Evolutionary conservation across 768 basidiomycete genomes (phyloP), one percentile per base, ranked within the genome.

Genomic region (Sporobolomyces roseus): DNA sequence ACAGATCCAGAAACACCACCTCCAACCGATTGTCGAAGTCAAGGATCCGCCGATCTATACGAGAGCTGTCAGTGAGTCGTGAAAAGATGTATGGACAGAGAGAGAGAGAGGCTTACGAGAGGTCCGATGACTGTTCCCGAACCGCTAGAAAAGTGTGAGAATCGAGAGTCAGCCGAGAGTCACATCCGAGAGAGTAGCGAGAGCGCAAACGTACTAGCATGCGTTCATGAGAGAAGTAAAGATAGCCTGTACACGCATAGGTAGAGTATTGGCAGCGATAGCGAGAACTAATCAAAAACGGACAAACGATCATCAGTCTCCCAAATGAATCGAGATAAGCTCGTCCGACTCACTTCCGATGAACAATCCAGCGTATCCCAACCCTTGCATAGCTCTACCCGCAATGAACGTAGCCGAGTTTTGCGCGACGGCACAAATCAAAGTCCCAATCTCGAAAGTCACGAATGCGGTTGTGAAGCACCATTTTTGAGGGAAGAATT

Each of bases 1-100:
- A n/a, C 41, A 36, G 36, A 66, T 35, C 56, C 54, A 70, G 63
- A 70, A 70, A 45, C 58, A 61, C 68, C 68, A 70, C 12, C 68
- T 61, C 9, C 38, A 41, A 9, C 38, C 38, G 38, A 17, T 36
- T 29, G 2, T 17, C 50, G 35, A 52, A 46, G 1, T 70, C 13
- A 70, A 8, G 0, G 60, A 49, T 2, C 64, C 63, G 2, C 63
- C 64, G 17, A 62, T 36, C 0, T n/a, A n/a, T n/a, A n/a, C n/a
- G n/a, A n/a, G n/a, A n/a, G n/a, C n/a, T n/a, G n/a, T n/a, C n/a
- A n/a, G n/a, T n/a, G n/a, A n/a, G n/a, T n/a, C n/a, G n/a, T n/a
- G n/a, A n/a, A n/a, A n/a, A n/a, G n/a, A n/a, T n/a, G n/a, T n/a
- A n/a, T n/a, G n/a, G n/a, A n/a, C n/a, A n/a, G n/a, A 41, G 38